Evolutionary conservation across 495 filamentous ascomycete genomes (phyloP).

Genomic region (Cercophora sp.): DNA sequence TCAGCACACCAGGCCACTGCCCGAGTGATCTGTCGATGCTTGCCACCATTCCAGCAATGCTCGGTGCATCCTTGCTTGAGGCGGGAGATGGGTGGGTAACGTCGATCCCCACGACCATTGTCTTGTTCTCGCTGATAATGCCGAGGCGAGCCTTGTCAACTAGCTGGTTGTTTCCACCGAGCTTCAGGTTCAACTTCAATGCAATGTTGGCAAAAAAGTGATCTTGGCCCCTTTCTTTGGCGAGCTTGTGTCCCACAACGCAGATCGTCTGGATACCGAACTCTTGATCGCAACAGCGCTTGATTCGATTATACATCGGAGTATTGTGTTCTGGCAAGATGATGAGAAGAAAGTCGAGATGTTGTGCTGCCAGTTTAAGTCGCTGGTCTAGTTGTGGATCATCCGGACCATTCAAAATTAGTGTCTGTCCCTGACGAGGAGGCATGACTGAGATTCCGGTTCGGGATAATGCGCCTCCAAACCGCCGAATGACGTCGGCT

Average conservation of each 20-base stretch:
- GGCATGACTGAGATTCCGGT: too few relatives aligned
- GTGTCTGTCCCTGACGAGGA: too few relatives aligned
- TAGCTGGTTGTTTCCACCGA: slow-evolving; percentile 44
- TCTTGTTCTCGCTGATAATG: slow-evolving; percentile 50
- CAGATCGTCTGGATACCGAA: slow-evolving; percentile 62
- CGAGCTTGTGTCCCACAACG: slow-evolving; percentile 49
- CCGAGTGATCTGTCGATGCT: background rate
- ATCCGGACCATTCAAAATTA: too few relatives aligned
- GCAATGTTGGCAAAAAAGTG: background rate
- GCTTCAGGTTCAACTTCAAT: background rate
- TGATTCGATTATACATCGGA: slow-evolving; percentile 64
- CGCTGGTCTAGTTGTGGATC: too few relatives aligned
- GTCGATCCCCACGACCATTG: slow-evolving; percentile 79
- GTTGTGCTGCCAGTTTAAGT: too few relatives aligned
- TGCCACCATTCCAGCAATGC: slow-evolving; percentile 60
- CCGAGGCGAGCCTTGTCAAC: slow-evolving; percentile 51
- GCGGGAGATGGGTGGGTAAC: slow-evolving; percentile 68
- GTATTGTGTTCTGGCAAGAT: slow-evolving; percentile 48
- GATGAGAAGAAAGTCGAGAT: slow-evolving; percentile 56
- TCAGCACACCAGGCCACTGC: background rate
- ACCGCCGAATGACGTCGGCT: too few relatives aligned
- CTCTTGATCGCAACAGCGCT: slow-evolving; percentile 58
- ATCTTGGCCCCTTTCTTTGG: slow-evolving; percentile 24
- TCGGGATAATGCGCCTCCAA: too few relatives aligned
- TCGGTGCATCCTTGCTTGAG: slow-evolving; percentile 38